Evolutionary conservation across 139 green algal genomes (phyloP).

Genomic region (Coelastrella sp.): DNA sequence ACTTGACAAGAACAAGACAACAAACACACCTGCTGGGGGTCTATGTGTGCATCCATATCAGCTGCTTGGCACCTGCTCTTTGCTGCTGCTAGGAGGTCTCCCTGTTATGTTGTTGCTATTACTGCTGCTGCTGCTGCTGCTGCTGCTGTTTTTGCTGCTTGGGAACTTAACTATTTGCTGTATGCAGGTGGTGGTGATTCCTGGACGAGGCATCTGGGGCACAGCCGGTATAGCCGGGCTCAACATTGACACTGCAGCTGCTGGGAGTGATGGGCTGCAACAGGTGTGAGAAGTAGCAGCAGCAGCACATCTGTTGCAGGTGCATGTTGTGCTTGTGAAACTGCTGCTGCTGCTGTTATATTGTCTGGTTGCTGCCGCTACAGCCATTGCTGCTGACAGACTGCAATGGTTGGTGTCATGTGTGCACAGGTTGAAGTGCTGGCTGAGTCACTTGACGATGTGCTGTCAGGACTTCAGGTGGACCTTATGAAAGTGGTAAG

Average conservation of each 20-base stretch:
- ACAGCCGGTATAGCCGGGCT: constrained; percentile 74
- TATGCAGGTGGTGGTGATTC: constrained; percentile 7
- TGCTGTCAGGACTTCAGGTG: constrained; percentile 14
- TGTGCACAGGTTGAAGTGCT: constrained; percentile 20
- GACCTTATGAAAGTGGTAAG: constrained; percentile 59
- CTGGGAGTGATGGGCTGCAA: not conserved
- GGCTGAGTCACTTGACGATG: constrained; percentile 28
- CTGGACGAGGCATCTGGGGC: constrained; percentile 74
- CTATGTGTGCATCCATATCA: no score
- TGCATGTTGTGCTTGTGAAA: not conserved
- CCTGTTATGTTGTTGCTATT: no score
- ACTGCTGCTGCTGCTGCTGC: constrained; percentile 14
- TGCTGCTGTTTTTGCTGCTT: not conserved
- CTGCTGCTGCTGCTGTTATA: not conserved
- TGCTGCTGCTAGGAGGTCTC: not conserved
- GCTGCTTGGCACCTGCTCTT: not conserved
- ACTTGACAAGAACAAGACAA: no score
- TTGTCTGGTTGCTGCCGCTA: not conserved
- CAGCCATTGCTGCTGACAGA: not conserved
- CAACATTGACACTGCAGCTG: constrained; percentile 72
- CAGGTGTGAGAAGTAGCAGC: not conserved
- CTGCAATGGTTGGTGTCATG: not conserved
- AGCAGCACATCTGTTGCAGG: constrained; percentile 3
- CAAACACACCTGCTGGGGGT: no score
- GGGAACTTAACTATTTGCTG: not conserved